These are phyloP conservation scores for Hanseniaspora vineae DNA, from an alignment of 805 yeast genomes.

Conservation along the genomic window DNA sequence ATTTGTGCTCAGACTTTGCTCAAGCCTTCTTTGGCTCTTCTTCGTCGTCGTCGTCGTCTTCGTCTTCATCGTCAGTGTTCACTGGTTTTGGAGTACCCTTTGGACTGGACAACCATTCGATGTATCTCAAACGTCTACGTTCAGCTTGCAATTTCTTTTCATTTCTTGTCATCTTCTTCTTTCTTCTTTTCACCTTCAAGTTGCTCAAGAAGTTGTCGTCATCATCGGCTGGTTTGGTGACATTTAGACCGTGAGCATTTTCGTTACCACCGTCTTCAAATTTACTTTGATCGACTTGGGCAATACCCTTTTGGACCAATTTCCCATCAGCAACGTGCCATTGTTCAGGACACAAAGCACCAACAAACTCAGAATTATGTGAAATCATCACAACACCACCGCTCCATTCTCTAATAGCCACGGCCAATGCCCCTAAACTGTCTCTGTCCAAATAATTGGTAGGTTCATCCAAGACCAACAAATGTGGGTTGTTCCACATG, in stretches of 20 bases:
- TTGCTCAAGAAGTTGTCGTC: slow-evolving; percentile 92
- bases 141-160: slow-evolving; percentile 85
- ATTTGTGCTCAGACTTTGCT: too few relatives aligned
- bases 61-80: slow-evolving; percentile 79
- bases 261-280: slow-evolving; percentile 68
- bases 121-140: slow-evolving; percentile 85
- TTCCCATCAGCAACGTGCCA: slow-evolving; percentile 94
- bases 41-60: slow-evolving; percentile 4
- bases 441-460: slow-evolving; percentile 97
- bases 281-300: slow-evolving; percentile 59
- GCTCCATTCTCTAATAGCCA: slow-evolving; percentile 94
- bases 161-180: slow-evolving; percentile 96
- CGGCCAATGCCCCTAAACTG: slow-evolving; percentile 92
- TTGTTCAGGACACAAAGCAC: slow-evolving; percentile 96
- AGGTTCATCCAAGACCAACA: slow-evolving; percentile 94
- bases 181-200: slow-evolving; percentile 81
- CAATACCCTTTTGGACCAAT: slow-evolving; percentile 72
- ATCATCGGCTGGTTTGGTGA: slow-evolving; percentile 33
- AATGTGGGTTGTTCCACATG: slow-evolving; percentile 98
- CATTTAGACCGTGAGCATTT: slow-evolving; percentile 34
- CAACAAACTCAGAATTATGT: slow-evolving; percentile 92
- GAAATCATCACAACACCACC: slow-evolving; percentile 99
- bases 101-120: slow-evolving; percentile 91
- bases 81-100: slow-evolving; percentile 95
- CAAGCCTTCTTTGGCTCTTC: too few relatives aligned